Conservation (phyloP, 345 rosid species). For the Eucalyptus rudis region DNA sequence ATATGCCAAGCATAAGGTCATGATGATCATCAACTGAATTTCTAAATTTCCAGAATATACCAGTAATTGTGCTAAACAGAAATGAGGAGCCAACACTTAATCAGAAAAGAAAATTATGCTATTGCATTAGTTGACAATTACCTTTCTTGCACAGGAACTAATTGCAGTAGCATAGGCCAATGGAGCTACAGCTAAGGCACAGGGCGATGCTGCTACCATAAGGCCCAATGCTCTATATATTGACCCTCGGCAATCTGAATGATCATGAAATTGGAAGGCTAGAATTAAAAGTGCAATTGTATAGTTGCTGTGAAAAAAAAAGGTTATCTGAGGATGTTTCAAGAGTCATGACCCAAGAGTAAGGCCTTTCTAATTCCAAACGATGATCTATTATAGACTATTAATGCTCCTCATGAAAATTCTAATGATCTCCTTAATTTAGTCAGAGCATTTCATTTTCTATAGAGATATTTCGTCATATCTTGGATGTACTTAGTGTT, state of each 20-base stretch:
- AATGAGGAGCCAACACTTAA: background rate
- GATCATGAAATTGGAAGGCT: background rate
- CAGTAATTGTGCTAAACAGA: background rate
- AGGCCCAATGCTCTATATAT: constrained; percentile 88
- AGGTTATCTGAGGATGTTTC: background rate
- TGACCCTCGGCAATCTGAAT: constrained; percentile 86
- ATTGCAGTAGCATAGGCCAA: constrained; percentile 96
- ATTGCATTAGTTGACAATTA: background rate
- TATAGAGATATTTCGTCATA: background rate
- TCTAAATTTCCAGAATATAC: background rate
- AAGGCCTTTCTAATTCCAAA: background rate
- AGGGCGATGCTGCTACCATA: constrained; percentile 97
- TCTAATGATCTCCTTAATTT: background rate
- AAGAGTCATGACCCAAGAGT: background rate
- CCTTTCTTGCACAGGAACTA: constrained; percentile 94
- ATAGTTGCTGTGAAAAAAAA: background rate
- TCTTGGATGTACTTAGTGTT: background rate
- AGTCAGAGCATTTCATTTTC: background rate
- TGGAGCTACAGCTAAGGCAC: constrained; percentile 98
- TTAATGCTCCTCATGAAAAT: background rate
- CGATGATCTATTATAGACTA: background rate
- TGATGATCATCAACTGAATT: background rate
- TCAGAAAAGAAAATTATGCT: background rate
- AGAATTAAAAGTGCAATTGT: background rate
- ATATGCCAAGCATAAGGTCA: background rate